Evolutionary conservation across 75 land plant species (phyloP), one percentile per base, ranked within the genome.

Genomic region (Sequoia sempervirens): DNA sequence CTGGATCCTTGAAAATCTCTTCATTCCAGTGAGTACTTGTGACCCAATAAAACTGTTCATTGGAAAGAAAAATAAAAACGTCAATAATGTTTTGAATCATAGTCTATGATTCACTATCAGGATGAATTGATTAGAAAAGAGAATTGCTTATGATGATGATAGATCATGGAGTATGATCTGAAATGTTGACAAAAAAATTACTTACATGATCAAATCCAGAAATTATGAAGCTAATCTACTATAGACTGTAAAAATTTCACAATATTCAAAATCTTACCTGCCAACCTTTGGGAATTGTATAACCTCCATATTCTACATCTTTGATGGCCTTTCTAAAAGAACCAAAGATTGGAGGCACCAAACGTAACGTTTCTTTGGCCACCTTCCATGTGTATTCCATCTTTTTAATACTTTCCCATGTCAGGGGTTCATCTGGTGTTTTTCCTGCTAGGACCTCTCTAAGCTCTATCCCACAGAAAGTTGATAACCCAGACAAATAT

Each of bases 381-480:
- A 91, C 94, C 80, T 89, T 89, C 96, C 96, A 94, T 72, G 94
- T 90, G 86, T 89, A 90, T 83, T 92, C 92, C 94, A 94, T 92
- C 28, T 84, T 89, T 43, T 83, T 47, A 1, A 93, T 75, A 75
- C 90, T 93, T 5, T 87, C 89, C 96, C 94, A 91, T 26, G 86
- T 91, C 46, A 92, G 80, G 1, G 80, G 79, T 83, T 90, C 92
- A 5, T 75, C 87, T n/a, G 80, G 15, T 0, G 6, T 52, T 85
- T 89, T 91, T 72, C 68, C 82, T 30, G 79, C 84, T 0, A 85
- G 84, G 26, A 91, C 88, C 84, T 89, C 88, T 64, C 82, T 86
- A 79, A 89, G 91, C 72, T 89, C 93, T 91, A 41, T 53, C 36
- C 15, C 54, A 12, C 4, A 40, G 41, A 40, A 40, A 40, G 41